Conservation (phyloP, 768 basidiomycete genomes). For the Imleria badia region DNA sequence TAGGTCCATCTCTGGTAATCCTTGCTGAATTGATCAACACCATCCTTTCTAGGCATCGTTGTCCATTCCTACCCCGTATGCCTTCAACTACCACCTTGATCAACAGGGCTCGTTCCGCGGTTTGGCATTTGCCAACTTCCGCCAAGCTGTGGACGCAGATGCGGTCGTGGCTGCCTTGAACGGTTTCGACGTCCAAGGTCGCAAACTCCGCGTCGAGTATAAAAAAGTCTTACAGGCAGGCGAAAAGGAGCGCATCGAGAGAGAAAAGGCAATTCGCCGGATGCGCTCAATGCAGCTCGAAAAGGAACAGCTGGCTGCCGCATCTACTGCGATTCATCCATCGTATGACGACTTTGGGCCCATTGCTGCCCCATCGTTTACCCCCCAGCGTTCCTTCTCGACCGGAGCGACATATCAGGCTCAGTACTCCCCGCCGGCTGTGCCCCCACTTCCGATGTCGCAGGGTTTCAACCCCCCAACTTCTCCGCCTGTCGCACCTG, state of each 20-base stretch:
- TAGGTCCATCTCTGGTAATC: conserved; percentile 41
- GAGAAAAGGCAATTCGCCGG: conserved; percentile 96
- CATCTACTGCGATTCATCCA: conserved; percentile 31
- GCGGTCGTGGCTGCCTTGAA: conserved; percentile 95
- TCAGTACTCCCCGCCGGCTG: conserved; percentile 65
- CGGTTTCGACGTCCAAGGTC: conserved; percentile 93
- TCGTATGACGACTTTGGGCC: conserved; percentile 77
- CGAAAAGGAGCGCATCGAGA: conserved; percentile 97
- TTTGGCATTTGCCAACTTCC: conserved; percentile 97
- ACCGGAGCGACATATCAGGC: conserved; percentile 57
- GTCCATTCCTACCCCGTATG: conserved; percentile 94
- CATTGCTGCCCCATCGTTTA: conserved; percentile 53
- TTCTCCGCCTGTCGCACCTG: conserved; percentile 53
- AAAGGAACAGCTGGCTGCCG: conserved; percentile 59
- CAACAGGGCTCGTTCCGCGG: conserved; percentile 96
- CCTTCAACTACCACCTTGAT: conserved; percentile 99
- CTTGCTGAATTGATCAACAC: conserved; percentile 8
- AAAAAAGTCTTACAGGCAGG: conserved; percentile 99
- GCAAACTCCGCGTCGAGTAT: conserved; percentile 97
- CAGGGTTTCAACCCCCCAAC: conserved; percentile 44
- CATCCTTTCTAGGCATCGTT: conserved; percentile 66
- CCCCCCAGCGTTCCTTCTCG: conserved; percentile 74
- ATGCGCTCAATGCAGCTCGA: conserved; percentile 98
- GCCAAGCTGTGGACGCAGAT: conserved; percentile 87
- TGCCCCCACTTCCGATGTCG: conserved; percentile 40